A percentile compares a stretch with the other conserved stretches of the same genome.
phyloP scores from a whole-genome alignment of 345 rosid species.

The Populus tremula region DNA sequence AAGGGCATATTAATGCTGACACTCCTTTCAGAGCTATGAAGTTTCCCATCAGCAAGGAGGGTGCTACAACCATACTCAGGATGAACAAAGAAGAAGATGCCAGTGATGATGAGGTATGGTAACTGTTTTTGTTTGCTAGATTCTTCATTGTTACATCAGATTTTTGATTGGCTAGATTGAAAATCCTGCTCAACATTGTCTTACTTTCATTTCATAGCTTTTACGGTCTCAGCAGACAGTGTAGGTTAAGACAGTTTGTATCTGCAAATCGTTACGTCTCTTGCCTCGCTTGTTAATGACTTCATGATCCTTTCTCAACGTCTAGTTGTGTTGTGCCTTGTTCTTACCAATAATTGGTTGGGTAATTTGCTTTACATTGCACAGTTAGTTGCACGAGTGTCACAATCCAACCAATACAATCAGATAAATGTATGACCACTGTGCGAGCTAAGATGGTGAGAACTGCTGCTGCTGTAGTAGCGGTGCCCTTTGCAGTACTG shows the following conservation, averaged over 20 bases:
- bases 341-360: not conserved
- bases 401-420: not conserved
- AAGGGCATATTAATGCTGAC: constrained; percentile 75
- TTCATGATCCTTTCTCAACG: not conserved
- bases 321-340: not conserved
- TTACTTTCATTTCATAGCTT: not conserved
- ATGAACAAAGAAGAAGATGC: constrained; percentile 70
- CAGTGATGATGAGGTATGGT: constrained; percentile 49
- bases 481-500: too few relatives aligned
- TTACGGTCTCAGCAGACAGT: not conserved
- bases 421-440: too few relatives aligned
- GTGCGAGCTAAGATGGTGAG: too few relatives aligned
- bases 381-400: not conserved
- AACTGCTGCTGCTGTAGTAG: too few relatives aligned
- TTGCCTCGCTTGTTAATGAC: not conserved
- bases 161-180: not conserved
- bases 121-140: not conserved
- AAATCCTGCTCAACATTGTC: not conserved
- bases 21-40: constrained; percentile 97
- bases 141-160: not conserved
- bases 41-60: constrained; percentile 88
- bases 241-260: not conserved
- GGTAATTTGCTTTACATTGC: too few relatives aligned
- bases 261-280: not conserved
- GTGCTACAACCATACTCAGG: constrained; percentile 83